A percentile compares a stretch with the other conserved stretches of the same genome.
Conservation (phyloP, 805 yeast genomes). For the Diddensiella santjacobensis region DNA sequence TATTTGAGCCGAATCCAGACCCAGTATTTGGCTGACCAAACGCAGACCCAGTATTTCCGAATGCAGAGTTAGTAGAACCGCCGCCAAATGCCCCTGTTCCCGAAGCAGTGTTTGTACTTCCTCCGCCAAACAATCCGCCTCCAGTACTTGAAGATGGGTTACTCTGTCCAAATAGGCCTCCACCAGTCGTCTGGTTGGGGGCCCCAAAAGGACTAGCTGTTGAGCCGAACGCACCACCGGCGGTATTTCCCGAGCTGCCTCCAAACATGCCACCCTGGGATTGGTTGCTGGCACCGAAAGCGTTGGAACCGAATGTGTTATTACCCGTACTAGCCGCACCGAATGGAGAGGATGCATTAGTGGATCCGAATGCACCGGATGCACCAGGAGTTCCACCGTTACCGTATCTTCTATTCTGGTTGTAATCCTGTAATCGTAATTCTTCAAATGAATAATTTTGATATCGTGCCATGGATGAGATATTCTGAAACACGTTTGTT, state of each 20-base stretch:
- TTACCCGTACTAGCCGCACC: conserved; percentile 32
- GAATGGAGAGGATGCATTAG: conserved; percentile 35
- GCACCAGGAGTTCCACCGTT: conserved; percentile 31
- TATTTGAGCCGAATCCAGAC: conserved; percentile 9
- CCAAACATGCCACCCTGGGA: conserved; percentile 40
- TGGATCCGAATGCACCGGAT: conserved; percentile 22
- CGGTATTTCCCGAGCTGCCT: conserved; percentile 25
- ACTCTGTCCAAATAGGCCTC: conserved; percentile 29
- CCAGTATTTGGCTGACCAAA: conserved; percentile 22
- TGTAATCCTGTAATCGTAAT: conserved; percentile 83
- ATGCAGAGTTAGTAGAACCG: conserved; percentile 7
- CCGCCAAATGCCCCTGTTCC: conserved; percentile 23
- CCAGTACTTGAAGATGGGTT: conserved; percentile 21
- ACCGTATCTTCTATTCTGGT: conserved; percentile 63
- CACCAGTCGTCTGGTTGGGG: conserved; percentile 19
- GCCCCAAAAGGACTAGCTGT: conserved; percentile 19
- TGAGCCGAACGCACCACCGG: conserved; percentile 34
- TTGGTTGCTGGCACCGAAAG: conserved; percentile 40
- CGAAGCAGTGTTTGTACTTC: conserved; percentile 26
- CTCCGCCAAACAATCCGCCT: conserved; percentile 43
- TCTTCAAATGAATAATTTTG: conserved; percentile 79
- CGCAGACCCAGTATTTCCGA: conserved; percentile 25
- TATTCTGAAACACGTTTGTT: conserved; percentile 62
- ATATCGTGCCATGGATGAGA: conserved; percentile 89
- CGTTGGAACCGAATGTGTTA: conserved; percentile 29